Evolutionary conservation across 768 basidiomycete genomes (phyloP), one percentile per base, ranked within the genome.

Genomic region (Tephrocybe sp.): DNA sequence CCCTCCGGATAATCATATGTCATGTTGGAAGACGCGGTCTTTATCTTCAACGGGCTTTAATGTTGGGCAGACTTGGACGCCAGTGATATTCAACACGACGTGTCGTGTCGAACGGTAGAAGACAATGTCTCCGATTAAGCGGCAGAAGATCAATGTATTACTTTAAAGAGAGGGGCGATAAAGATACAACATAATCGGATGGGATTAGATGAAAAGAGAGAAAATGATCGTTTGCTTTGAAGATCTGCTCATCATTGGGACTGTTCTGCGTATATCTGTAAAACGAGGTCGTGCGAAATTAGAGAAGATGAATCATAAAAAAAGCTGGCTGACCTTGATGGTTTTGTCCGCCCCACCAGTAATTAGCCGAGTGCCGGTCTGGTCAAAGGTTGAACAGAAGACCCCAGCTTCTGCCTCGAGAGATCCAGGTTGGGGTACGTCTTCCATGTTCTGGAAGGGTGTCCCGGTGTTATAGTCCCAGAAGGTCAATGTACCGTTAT

Each of bases 291-390:
- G 34, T 32, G 36, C 14, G 28, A 40, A 43, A 20, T 50, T 33
- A 53, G 24, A 20, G 34, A 36, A 48, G 41, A 38, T 41, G n/a
- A 40, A 46, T 38, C 15, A 21, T 30, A 50, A 50, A 52, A 18
- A 34, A 44, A 47, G 45, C 46, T 51, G 20, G 65, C 79, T 42
- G 25, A 90, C 90, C 82, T 99, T 98, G 74, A 98, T 96, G 9
- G 96, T 98, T 79, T 98, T 99, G 75, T 98, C 97, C 10, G 97
- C 97, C 3, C 95, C 90, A 32, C 97, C 97, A 14, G 95, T 97
- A 58, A 95, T 93, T 51, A 99, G 67, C 51, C 96, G 78, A 28
- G 95, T 94, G 2, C 97, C 97, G 1, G 96, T 98, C 67, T 86
- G 78, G 68, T 98, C 97, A 70, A 98, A 99, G 14, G 93, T 95